Evolutionary conservation across 805 yeast genomes (phyloP).

Genomic region (Ogataea sp.): DNA sequence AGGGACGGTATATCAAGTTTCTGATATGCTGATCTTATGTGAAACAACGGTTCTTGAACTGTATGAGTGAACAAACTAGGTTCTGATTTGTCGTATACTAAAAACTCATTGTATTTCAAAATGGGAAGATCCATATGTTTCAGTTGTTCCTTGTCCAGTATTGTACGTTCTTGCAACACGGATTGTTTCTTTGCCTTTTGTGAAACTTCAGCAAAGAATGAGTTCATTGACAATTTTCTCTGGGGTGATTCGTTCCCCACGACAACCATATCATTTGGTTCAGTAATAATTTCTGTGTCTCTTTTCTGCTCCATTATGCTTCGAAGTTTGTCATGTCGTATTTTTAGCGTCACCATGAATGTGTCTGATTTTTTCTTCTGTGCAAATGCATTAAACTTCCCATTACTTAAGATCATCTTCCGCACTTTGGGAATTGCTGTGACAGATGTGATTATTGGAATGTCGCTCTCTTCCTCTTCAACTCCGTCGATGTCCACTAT

Average conservation of each 20-base stretch:
- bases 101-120: constrained; percentile 23
- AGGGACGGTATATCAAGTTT: too few species aligned
- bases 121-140: constrained; percentile 23
- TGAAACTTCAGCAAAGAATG: constrained; percentile 34
- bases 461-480: too few species aligned
- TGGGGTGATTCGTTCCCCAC: too few species aligned
- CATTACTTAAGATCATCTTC: constrained; percentile 8
- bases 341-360: constrained; percentile 8
- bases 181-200: constrained; percentile 20
- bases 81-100: constrained; percentile 17
- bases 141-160: constrained; percentile 24
- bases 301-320: background rate
- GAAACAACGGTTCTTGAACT: too few species aligned
- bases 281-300: too few species aligned
- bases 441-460: too few species aligned
- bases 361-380: constrained; percentile 7
- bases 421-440: too few species aligned
- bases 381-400: constrained; percentile 8
- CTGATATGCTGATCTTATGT: too few species aligned
- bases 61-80: too few species aligned
- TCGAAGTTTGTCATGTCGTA: constrained; percentile 7
- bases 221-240: constrained; percentile 6
- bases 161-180: constrained; percentile 7
- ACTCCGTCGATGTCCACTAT: too few species aligned
- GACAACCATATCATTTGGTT: too few species aligned